Evolutionary conservation across 371 early-diverging fungal species (phyloP).

Genomic region (Sporodiniella umbellata): DNA sequence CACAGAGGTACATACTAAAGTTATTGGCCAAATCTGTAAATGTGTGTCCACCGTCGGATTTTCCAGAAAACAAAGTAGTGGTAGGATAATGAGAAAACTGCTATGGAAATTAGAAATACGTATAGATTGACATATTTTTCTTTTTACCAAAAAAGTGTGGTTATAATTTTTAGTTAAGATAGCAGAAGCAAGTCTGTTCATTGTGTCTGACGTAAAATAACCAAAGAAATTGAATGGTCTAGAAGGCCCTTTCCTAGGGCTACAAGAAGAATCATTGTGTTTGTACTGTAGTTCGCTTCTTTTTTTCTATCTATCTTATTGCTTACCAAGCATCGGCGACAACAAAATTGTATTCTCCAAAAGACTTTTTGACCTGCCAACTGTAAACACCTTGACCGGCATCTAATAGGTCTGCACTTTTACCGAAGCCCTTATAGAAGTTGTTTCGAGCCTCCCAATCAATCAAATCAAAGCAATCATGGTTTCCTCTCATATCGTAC

Average conservation of each 20-base stretch:
- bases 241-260: constrained; percentile 75
- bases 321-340: constrained; percentile 80
- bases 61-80: constrained; percentile 71
- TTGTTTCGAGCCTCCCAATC: constrained; percentile 61
- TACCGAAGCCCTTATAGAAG: constrained; percentile 54
- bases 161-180: constrained; percentile 38
- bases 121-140: neutral
- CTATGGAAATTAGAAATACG: neutral
- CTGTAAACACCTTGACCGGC: constrained; percentile 58
- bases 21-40: constrained; percentile 59
- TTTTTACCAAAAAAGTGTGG: constrained; percentile 57
- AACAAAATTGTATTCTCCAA: constrained; percentile 79
- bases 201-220: constrained; percentile 65
- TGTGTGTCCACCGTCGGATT: constrained; percentile 52
- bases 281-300: neutral
- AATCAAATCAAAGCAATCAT: constrained; percentile 81
- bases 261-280: constrained; percentile 8
- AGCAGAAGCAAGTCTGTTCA: constrained; percentile 64
- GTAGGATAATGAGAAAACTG: constrained; percentile 85
- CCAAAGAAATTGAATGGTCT: constrained; percentile 93
- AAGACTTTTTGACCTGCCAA: constrained; percentile 54
- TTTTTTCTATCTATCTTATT: neutral
- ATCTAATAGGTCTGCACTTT: constrained; percentile 37
- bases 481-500: constrained; percentile 87
- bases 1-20: constrained; percentile 79